phyloP scores from a whole-genome alignment of 148 eudicot species.

The Rhododendron henanense region DNA sequence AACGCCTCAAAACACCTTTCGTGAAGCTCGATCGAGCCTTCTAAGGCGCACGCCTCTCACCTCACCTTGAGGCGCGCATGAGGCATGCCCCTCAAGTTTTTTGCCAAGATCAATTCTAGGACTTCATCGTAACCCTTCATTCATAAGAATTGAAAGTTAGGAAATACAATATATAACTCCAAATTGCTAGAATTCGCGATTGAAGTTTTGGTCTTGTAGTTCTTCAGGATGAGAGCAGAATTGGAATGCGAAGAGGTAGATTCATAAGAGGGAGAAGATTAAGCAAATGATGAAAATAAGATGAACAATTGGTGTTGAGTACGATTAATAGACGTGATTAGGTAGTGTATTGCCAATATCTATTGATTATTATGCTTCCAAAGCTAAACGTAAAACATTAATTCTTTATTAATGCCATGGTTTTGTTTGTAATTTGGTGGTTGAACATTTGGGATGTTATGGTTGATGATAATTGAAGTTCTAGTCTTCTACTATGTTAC shows the following conservation, averaged over 20 bases:
- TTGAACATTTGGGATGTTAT: background rate
- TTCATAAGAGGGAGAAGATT: background rate
- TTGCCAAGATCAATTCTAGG: background rate
- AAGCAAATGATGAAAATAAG: background rate
- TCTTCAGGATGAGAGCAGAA: background rate
- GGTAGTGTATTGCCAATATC: background rate
- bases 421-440: background rate
- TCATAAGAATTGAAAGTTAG: background rate
- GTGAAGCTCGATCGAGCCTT: background rate
- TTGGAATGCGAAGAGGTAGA: background rate
- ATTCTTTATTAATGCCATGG: background rate
- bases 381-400: background rate
- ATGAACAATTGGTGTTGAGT: background rate
- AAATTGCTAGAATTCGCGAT: background rate
- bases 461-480: background rate
- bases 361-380: no score
- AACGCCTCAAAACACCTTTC: background rate
- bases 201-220: background rate
- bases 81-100: background rate
- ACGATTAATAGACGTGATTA: background rate
- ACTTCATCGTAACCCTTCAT: background rate
- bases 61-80: background rate
- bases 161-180: background rate
- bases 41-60: background rate
- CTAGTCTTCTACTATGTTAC: background rate